A percentile compares a stretch with the other conserved stretches of the same genome.
Conservation (phyloP, 2,329 filamentous ascomycete genomes). For the Endoconidiophora polonica region DNA sequence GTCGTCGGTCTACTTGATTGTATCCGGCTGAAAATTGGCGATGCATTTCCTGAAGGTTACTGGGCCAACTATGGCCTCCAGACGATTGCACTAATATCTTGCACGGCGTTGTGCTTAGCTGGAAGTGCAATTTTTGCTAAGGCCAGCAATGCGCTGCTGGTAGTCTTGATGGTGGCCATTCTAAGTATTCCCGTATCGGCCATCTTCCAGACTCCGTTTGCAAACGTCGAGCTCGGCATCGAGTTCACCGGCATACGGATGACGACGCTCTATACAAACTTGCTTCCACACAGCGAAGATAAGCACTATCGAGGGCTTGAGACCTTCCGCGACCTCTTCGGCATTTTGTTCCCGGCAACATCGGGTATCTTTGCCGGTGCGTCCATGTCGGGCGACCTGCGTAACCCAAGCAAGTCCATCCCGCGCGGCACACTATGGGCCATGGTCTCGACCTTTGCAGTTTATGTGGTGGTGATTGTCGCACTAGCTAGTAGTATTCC, state of each 20-base stretch:
- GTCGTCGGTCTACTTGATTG: constrained; percentile 75
- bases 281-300: constrained; percentile 51
- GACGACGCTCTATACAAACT: constrained; percentile 54
- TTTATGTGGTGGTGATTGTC: constrained; percentile 61
- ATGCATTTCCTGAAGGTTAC: constrained; percentile 49
- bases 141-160: constrained; percentile 60
- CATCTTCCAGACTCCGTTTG: constrained; percentile 50
- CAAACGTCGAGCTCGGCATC: constrained; percentile 42
- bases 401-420: constrained; percentile 68
- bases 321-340: constrained; percentile 69
- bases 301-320: constrained; percentile 45
- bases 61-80: constrained; percentile 66
- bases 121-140: constrained; percentile 67
- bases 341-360: constrained; percentile 60
- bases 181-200: constrained; percentile 73
- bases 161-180: constrained; percentile 55
- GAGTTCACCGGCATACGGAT: constrained; percentile 64
- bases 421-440: constrained; percentile 71
- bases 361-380: constrained; percentile 52
- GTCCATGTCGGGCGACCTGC: constrained; percentile 79
- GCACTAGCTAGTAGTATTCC: constrained; percentile 64
- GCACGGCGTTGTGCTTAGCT: constrained; percentile 59
- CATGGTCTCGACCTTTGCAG: constrained; percentile 55
- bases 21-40: constrained; percentile 57
- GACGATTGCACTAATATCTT: constrained; percentile 52